Base-by-base conservation (phyloP, 495 filamentous ascomycete species). In the Daldinia loculata region DNA sequence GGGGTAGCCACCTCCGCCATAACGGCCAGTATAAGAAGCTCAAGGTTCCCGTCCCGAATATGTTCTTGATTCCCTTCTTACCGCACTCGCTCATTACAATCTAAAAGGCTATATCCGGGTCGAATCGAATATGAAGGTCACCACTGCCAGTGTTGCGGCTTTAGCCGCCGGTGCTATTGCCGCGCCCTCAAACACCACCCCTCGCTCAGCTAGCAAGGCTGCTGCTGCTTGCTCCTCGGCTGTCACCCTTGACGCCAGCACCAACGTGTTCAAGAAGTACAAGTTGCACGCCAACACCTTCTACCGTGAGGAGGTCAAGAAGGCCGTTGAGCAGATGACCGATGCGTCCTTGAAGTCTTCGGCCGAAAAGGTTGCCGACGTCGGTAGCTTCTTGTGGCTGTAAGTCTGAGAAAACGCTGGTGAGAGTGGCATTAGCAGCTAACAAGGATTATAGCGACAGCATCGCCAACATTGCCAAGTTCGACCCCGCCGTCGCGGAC, bases 331-430 rank as follows among this genome's bases (percentile, higher is more conserved):
- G 68, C 66, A 72, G 59, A 79, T 82, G n/a, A 61, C 70, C 61
- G 81, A 82, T 70, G 39, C 74, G 9, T 69, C 61, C 53, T 66
- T 86, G 63, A 79, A 77, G 19, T 69, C 78, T 4, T 58, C 75
- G 34, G 88, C 88, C 39, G 72, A 74, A 38, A 76, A 81, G 69
- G 89, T 89, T 41, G 90, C 89, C 55, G 79, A 91, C 17, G 81
- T 91, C 51, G 89, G 89, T 43, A 88, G 86, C 57, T 93, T 92
- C 81, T 77, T 88, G 63, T 93, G 91, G 91, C 81, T 92, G 87
- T 89, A 80, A 80, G 87, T 65, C 12, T 6, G 2, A 30, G 15
- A 24, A 51, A 27, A 24, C 12, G 9, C 15, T 56, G 0, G 50
- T 3, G 22, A 3, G 48, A 32, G n/a, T 17, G 4, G 9, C 12